Percentiles rank a stretch among this genome's conserved stretches.
phyloP scores from a whole-genome alignment of 1,284 basidiomycete genomes.

The Puccinia polysora region DNA sequence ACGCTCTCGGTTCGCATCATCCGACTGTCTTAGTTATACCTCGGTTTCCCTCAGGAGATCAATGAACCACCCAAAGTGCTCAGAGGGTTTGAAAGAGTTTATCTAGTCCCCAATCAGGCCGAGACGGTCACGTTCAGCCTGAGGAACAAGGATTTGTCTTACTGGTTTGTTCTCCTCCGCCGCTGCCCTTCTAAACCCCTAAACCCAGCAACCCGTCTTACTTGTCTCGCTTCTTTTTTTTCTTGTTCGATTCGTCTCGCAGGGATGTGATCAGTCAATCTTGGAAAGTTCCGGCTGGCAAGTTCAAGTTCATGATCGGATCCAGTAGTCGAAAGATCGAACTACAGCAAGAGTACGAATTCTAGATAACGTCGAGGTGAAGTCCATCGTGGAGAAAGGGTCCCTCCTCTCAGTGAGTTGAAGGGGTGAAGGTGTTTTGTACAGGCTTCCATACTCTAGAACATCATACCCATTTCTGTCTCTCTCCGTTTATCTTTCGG shows the following conservation, averaged over 20 bases:
- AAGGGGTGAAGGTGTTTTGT: no score
- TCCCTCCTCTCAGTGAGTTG: no score
- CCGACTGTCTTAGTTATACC: constrained; percentile 15
- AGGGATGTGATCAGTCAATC: constrained; percentile 39
- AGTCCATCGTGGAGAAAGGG: no score
- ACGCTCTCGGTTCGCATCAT: background rate
- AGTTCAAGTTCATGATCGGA: constrained; percentile 34
- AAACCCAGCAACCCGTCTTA: background rate
- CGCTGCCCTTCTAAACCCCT: background rate
- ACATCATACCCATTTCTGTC: no score
- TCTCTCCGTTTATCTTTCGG: no score
- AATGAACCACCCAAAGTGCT: constrained; percentile 47
- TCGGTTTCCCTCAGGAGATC: constrained; percentile 22
- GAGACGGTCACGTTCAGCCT: constrained; percentile 44
- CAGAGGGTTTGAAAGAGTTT: constrained; percentile 49
- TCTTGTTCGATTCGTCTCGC: background rate
- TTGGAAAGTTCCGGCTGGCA: constrained; percentile 31
- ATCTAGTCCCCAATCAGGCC: constrained; percentile 45
- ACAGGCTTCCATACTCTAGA: no score
- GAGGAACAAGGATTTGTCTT: constrained; percentile 23
- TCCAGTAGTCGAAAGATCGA: constrained; percentile 36
- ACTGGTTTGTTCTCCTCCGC: constrained; percentile 8
- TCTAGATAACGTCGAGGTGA: no score
- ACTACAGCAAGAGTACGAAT: no score
- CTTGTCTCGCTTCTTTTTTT: background rate